Evolutionary conservation across 228 moss, liverwort and hornwort species (phyloP), one percentile per base, ranked within the genome.

Genomic region (Sphagnum fallax): DNA sequence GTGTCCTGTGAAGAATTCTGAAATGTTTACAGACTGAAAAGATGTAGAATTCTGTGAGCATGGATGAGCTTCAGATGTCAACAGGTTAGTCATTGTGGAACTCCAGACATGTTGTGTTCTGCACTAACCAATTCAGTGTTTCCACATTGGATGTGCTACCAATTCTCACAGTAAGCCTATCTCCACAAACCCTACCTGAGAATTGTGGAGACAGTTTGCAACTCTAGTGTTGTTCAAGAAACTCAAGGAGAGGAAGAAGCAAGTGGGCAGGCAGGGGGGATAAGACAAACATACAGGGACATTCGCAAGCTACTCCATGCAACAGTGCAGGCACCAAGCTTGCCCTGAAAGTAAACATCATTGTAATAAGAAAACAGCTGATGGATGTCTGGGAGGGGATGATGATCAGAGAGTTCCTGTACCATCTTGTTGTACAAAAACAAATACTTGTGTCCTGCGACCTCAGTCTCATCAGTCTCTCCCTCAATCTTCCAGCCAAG

Each of bases 321-420:
- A 8, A 81, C 61, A 4, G 77, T 57, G 53, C 81, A 81, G 6
- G 73, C 67, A 8, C 81, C 76, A 7, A 81, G 73, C 16, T 66
- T 60, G 4, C 73, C 81, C 49, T 81, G 62, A 14, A 81, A 81
- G 53, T 81, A 81, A 60, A 77, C 52, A n/a, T 73, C 63, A 8
- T 81, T 77, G 77, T 81, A 81, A 65, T 81, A 67, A n/a, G 52
- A 14, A 63, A 81, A 77, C n/a, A 81, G 81, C 11, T 71, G 71
- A 60, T 77, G 74, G 52, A 81, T 81, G 65, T 65, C 61, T 4
- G 81, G 81, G 58, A 73, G 74, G 5, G 81, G 81, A 68, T 75
- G 64, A 5, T 66, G 32, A 32, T 50, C 6, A 81, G 65, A 58
- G 76, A 76, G 32, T 32, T 32, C 32, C 32, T 32, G 32, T 32